Conservation (phyloP, 2,329 filamentous ascomycete genomes). For the Exophiala sideris region DNA sequence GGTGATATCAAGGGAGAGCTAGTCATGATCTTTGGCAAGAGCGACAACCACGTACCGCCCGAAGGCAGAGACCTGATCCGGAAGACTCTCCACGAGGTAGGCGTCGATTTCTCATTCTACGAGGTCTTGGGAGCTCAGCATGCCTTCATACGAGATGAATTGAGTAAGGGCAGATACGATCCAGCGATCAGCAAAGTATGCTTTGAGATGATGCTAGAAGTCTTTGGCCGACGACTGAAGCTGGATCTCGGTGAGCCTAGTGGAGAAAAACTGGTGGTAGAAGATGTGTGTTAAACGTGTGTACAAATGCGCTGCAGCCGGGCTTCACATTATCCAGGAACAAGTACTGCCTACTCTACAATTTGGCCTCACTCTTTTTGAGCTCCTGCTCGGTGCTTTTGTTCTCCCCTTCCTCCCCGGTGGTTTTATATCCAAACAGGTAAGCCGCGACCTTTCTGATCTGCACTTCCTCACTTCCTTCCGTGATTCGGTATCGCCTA, state of each 20-base stretch:
- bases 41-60: constrained; percentile 84
- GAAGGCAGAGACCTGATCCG: constrained; percentile 79
- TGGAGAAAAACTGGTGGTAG: constrained; percentile 59
- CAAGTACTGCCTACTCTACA: constrained; percentile 1
- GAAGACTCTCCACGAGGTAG: constrained; percentile 72
- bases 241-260: constrained; percentile 70
- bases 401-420: constrained; percentile 44
- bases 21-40: constrained; percentile 86
- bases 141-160: constrained; percentile 89
- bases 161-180: constrained; percentile 91
- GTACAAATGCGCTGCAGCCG: not conserved
- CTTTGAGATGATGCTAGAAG: constrained; percentile 83
- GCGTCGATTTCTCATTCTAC: constrained; percentile 74
- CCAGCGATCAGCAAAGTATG: constrained; percentile 81
- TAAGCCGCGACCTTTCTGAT: constrained; percentile 63
- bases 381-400: not conserved
- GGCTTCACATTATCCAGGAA: not conserved
- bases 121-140: constrained; percentile 93
- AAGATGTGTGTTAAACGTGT: constrained; percentile 65
- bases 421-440: constrained; percentile 49
- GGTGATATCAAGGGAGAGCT: constrained; percentile 72
- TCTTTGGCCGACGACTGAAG: constrained; percentile 76
- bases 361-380: constrained; percentile 16
- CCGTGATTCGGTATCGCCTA: constrained; percentile 60
- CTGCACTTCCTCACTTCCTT: constrained; percentile 64